A percentile compares a stretch with the other conserved stretches of the same genome.
Evolutionary conservation across 83 land plant genomes (phyloP).

Genomic region (Picea abies): DNA sequence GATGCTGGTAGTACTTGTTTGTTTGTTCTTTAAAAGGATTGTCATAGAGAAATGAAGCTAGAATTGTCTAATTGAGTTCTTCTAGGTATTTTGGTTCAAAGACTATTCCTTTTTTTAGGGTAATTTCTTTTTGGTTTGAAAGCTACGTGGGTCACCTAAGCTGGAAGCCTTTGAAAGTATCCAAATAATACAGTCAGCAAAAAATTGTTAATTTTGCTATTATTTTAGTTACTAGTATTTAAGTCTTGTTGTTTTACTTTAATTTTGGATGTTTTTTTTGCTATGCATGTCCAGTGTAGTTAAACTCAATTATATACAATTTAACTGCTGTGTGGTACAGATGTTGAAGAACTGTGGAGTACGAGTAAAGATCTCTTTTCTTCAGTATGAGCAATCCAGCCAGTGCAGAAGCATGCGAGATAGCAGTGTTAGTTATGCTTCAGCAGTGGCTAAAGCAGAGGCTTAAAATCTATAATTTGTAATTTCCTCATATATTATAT

Average conservation of each 20-base stretch:
- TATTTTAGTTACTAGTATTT: neutral
- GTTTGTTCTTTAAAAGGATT: neutral
- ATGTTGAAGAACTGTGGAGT: constrained; percentile 82
- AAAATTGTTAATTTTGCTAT: neutral
- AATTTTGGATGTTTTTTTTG: neutral
- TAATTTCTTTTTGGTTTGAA: neutral
- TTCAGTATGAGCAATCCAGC: constrained; percentile 97
- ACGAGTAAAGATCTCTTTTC: constrained; percentile 67
- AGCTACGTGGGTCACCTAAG: neutral
- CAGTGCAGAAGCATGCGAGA: constrained; percentile 91
- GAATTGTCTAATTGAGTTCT: neutral
- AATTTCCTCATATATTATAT: neutral
- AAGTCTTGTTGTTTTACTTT: too few relatives aligned
- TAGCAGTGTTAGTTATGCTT: constrained; percentile 99
- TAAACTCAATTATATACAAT: neutral
- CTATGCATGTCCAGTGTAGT: neutral
- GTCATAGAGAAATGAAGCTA: neutral
- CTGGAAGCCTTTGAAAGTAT: neutral
- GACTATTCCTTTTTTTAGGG: neutral
- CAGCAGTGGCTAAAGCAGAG: constrained; percentile 82
- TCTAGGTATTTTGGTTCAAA: neutral
- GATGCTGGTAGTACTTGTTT: neutral
- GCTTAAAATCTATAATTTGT: constrained; percentile 23
- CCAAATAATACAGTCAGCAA: neutral
- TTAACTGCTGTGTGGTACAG: constrained; percentile 38